Evolutionary conservation across 2,329 filamentous ascomycete species (phyloP).

Genomic region (Bipolaris oryzae): DNA sequence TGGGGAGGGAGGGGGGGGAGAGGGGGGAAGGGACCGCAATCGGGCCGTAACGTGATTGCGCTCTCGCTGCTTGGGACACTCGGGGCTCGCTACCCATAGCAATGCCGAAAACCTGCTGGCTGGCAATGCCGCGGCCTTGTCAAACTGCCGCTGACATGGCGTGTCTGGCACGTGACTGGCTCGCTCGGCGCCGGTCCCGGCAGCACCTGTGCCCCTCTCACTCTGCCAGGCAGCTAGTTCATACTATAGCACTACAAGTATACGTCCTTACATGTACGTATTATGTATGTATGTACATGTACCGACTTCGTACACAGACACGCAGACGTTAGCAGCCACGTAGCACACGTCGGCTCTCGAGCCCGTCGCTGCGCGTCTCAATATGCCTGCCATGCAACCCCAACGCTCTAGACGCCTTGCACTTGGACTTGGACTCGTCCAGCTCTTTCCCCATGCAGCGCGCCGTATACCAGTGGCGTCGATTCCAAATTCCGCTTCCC

Average conservation of each 20-base stretch:
- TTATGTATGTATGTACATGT: too few species aligned
- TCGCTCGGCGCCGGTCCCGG: too few species aligned
- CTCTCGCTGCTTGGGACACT: conserved; percentile 3
- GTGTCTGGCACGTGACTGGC: neutral
- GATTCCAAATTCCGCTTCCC: conserved; percentile 19
- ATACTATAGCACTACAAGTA: too few species aligned
- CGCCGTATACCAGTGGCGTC: neutral
- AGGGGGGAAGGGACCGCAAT: conserved; percentile 3
- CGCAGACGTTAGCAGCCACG: conserved; percentile 14
- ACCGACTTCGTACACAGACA: too few species aligned
- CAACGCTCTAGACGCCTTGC: conserved; percentile 5
- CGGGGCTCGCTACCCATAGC: conserved; percentile 1
- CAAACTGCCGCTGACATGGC: conserved; percentile 3
- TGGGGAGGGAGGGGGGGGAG: neutral
- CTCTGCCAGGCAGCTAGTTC: too few species aligned
- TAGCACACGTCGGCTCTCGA: conserved; percentile 6
- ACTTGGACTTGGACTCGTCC: neutral
- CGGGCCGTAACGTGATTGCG: conserved; percentile 13
- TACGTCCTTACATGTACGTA: too few species aligned
- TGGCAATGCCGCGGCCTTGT: conserved; percentile 8
- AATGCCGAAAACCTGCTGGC: conserved; percentile 5
- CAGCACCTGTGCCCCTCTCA: too few species aligned
- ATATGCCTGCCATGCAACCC: conserved; percentile 15
- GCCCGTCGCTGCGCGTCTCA: conserved; percentile 4
- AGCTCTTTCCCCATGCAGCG: conserved; percentile 12